phyloP scores from a whole-genome alignment of 805 yeast genomes.

The Suhomyces sp. region DNA sequence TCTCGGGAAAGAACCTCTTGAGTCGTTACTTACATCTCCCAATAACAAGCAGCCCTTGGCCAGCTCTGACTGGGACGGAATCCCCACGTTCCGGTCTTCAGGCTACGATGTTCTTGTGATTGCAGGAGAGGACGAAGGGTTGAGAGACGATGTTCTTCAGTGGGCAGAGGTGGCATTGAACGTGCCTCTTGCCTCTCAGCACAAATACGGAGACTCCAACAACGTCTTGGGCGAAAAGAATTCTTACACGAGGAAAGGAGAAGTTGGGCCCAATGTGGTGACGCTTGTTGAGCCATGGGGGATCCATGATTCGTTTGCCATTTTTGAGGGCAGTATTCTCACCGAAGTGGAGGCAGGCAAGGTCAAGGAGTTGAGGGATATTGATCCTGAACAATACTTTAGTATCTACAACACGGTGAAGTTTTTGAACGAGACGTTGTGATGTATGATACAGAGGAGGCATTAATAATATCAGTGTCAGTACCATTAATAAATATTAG shows the following conservation, averaged over 20 bases:
- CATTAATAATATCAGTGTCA: too few species aligned
- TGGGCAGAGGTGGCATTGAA: slow-evolving; percentile 35
- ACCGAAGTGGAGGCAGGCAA: slow-evolving; percentile 11
- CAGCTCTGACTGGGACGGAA: slow-evolving; percentile 31
- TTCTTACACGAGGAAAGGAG: slow-evolving; percentile 18
- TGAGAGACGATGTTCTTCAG: slow-evolving; percentile 34
- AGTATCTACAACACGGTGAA: slow-evolving; percentile 21
- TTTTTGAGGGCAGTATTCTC: slow-evolving; percentile 26
- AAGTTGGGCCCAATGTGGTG: slow-evolving; percentile 11
- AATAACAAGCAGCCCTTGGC: slow-evolving; percentile 23
- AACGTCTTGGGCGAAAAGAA: slow-evolving; percentile 20
- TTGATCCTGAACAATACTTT: slow-evolving; percentile 17
- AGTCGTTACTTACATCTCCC: slow-evolving; percentile 23
- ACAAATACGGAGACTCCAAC: slow-evolving; percentile 27
- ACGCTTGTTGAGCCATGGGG: slow-evolving; percentile 38
- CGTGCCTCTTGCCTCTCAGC: slow-evolving; percentile 21
- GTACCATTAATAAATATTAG: too few species aligned
- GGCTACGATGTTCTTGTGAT: slow-evolving; percentile 28
- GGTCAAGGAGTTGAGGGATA: slow-evolving; percentile 2
- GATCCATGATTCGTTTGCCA: slow-evolving; percentile 29
- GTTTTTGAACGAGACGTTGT: slow-evolving; percentile 24
- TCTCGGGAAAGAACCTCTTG: slow-evolving; percentile 12
- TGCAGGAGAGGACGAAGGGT: slow-evolving; percentile 42
- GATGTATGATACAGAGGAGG: too few species aligned
- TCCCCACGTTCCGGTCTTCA: slow-evolving; percentile 34